phyloP scores from a whole-genome alignment of 768 basidiomycete genomes.

The Calocybe indica region DNA sequence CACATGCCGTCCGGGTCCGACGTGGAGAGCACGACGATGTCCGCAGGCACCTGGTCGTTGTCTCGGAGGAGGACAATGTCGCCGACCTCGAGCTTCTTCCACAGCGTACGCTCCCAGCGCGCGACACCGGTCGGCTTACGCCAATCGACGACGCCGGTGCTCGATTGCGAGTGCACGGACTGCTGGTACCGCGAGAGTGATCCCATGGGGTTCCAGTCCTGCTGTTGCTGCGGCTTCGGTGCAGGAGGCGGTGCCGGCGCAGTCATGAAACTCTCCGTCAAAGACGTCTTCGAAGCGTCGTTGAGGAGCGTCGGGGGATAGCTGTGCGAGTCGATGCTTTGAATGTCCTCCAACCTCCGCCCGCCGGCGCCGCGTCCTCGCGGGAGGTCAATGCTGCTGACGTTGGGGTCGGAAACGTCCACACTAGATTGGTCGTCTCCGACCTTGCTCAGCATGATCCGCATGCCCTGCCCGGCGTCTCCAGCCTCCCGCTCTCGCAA shows the following conservation, averaged over 20 bases:
- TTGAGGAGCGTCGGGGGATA: slow-evolving; percentile 47
- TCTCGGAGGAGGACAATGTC: slow-evolving; percentile 87
- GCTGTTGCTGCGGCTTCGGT: neutral
- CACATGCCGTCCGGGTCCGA: slow-evolving; percentile 90
- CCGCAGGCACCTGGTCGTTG: slow-evolving; percentile 95
- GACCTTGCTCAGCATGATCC: slow-evolving; percentile 56
- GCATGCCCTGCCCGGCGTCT: slow-evolving; percentile 49
- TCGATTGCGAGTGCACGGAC: slow-evolving; percentile 49
- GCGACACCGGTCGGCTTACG: slow-evolving; percentile 65
- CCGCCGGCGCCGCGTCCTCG: slow-evolving; percentile 37
- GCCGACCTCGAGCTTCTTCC: slow-evolving; percentile 99
- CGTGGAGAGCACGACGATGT: slow-evolving; percentile 88
- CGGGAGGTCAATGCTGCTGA: slow-evolving; percentile 36
- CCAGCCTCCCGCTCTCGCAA: slow-evolving; percentile 77
- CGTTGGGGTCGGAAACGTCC: slow-evolving; percentile 28
- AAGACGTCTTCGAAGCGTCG: slow-evolving; percentile 28
- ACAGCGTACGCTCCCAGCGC: slow-evolving; percentile 90
- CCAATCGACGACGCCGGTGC: slow-evolving; percentile 80
- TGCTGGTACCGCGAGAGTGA: slow-evolving; percentile 49
- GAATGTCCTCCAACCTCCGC: slow-evolving; percentile 59
- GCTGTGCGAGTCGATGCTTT: slow-evolving; percentile 58
- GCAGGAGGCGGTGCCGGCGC: slow-evolving; percentile 9
- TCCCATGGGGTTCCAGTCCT: slow-evolving; percentile 30
- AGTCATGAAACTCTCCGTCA: slow-evolving; percentile 27
- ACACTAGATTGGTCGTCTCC: slow-evolving; percentile 34